Base-by-base conservation (phyloP, 2,329 filamentous ascomycete genomes). In the Rhinocladiella similis region DNA sequence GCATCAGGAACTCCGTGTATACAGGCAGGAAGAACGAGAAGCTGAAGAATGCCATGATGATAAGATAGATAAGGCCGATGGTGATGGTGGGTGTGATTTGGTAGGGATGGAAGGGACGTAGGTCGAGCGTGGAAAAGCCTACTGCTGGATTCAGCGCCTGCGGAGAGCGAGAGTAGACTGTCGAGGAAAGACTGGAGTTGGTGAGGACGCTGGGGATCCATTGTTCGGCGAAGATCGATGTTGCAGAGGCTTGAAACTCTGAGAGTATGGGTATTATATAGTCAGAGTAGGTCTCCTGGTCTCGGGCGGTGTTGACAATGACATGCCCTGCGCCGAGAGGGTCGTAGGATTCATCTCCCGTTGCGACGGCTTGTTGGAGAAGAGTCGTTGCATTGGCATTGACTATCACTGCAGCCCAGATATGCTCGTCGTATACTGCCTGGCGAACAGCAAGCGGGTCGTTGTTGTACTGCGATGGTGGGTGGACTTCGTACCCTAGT, bases 1-100 rank as follows among this genome's bases (percentile, higher is more conserved):
- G 77, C 7, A 48, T 42, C 39, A 20, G 73, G 66, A 84, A 85
- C 65, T 81, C 79, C 63, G 77, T 78, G 67, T 88, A 83, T 13
- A 86, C 81, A 0, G 84, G 84, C 43, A 87, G 73, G 64, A 87
- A 83, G 71, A 87, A 87, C 0, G 79, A 76, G 68, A 84, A 87
- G 25, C 79, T 83, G 73, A 87, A 87, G 72, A 87, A 87, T 0
- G 83, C 82, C 39, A 87, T 76, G 64, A 88, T 87, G 64, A 88
- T 87, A 1, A 87, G 72, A 65, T 87, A 87, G 63, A 88, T 87
- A 25, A 87, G 70, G 0, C 84, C 84, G 51, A 87, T 84, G 1
- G 77, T 81, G 2, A 87, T 79, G 1, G 83, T 77, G 0, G 84
- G 85, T 1, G 79, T 82, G 0, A 78, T 73, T 1, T 76, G 76